phyloP scores from a whole-genome alignment of 345 rosid species.

The Cardamine occulta region DNA sequence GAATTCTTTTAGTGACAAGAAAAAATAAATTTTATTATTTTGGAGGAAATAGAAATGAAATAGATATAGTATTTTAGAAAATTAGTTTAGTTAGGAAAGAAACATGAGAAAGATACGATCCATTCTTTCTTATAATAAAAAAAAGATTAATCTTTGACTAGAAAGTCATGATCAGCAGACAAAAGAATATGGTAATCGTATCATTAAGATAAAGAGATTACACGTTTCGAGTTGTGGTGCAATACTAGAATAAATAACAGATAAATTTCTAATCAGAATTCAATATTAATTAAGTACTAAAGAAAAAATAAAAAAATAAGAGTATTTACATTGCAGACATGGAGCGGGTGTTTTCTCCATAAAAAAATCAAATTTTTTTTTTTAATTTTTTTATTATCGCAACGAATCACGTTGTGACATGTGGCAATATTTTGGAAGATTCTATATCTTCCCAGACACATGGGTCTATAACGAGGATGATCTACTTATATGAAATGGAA shows the following conservation, averaged over 20 bases:
- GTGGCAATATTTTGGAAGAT: no score
- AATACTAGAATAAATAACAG: slow-evolving; percentile 6
- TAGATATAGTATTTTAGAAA: not conserved
- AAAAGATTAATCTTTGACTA: slow-evolving; percentile 34
- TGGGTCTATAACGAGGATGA: no score
- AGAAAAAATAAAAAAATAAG: not conserved
- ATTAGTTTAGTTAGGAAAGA: slow-evolving; percentile 6
- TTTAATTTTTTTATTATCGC: no score
- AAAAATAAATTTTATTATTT: not conserved
- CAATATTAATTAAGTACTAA: slow-evolving; percentile 23
- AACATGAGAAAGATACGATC: slow-evolving; percentile 33
- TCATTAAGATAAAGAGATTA: slow-evolving; percentile 22
- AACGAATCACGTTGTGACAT: no score
- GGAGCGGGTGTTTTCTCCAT: no score
- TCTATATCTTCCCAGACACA: no score
- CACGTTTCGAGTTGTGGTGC: slow-evolving; percentile 43
- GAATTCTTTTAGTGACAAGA: not conserved
- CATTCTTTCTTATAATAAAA: slow-evolving; percentile 6
- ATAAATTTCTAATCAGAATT: slow-evolving; percentile 18
- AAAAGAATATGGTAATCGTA: slow-evolving; percentile 34
- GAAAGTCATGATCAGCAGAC: slow-evolving; percentile 31
- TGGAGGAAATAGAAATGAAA: not conserved
- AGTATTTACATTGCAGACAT: no score
- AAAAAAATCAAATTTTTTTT: no score
- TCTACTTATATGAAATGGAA: no score